Evolutionary conservation across 2,329 filamentous ascomycete species (phyloP), one percentile per base, ranked within the genome.

Genomic region (Fusarium lateritium): DNA sequence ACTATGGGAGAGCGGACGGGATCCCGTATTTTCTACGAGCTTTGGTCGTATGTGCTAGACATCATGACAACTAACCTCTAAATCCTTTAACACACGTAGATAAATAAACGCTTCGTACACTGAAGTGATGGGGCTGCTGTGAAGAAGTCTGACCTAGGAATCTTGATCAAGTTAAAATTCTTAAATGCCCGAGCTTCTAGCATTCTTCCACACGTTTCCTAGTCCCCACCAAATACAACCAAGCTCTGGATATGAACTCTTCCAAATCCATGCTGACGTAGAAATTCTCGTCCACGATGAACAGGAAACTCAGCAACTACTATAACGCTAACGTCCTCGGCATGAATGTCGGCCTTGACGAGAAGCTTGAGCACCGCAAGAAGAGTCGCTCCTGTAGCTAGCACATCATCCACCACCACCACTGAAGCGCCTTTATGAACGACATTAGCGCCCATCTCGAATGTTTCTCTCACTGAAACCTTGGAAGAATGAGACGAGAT

Each of bases 331-430:
- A 89, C 61, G 65, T 82, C n/a, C 39, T 83, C 78, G 0, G 60
- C 36, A n/a, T 46, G 10, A 17, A 88, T 65, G 0, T 83, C 83
- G 62, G 78, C 81, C 69, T 84, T 49, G 2, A 40, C 14, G 26
- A 90, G 72, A 3, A 90, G 76, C 67, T 80, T 67, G 34, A 90
- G 69, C 36, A 88, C 79, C 8, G 85, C 85, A 73, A 79, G 83
- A 38, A 90, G 81, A 4, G 87, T 89, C 67, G 80, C 68, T 2
- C 86, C 87, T 0, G 84, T 86, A 7, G 88, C 81, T 57, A 90
- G 82, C 28, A 89, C 86, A 75, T 90, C 88, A 61, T 90, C 88
- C 7, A 90, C 80, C 0, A 75, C 81, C n/a, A 89, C 79, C 13
- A 89, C 83, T 6, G 78, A 79, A 6, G 75, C 77, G 2, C 77